Evolutionary conservation across 352 stramenopile genomes (phyloP), one percentile per base, ranked within the genome.

Genomic region (Elongisporangium undulatum): DNA sequence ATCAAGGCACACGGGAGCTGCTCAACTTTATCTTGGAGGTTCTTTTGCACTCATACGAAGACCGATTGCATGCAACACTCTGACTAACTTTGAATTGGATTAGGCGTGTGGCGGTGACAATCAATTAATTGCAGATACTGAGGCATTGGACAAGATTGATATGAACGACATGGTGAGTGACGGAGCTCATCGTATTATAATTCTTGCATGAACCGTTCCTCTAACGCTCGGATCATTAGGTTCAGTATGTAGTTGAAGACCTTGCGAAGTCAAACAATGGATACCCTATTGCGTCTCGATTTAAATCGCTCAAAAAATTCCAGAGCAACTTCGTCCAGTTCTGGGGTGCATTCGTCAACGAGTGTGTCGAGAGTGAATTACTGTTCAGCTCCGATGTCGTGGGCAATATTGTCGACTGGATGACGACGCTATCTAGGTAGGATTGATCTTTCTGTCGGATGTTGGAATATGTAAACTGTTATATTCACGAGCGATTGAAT

Each of bases 281-380:
- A 10, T 96, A 95, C 59, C 79, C 81, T 0, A 66, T 96, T 21
- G 71, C 71, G n/a, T 87, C 84, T 55, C 73, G 77, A 38, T 55
- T 57, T 19, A 92, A 81, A 56, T 68, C 66, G 9, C 78, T 66
- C 66, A 89, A 78, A 56, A 79, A 82, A 52, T 94, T 92, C 24
- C 72, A 89, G 45, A 50, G 53, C 15, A 75, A 79, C 55, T 95
- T 92, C 23, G 70, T 77, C 8, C 71, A 82, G 49, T 94, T 96
- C 56, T 96, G 85, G 87, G 63, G 87, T 20, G 68, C 63, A 23
- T 89, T 94, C 53, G 74, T 95, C 55, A 76, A 74, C 17, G 83
- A 96, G 51, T 90, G 80, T 51, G 79, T 80, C 41, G 85, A 96
- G 50, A 93, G 84, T 51, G 87, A 96, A 19, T 68, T 92, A 5